A percentile compares a stretch with the other conserved stretches of the same genome.
Evolutionary conservation across 176 grass and related monocot species (phyloP).

Genomic region (Stipa capillata): DNA sequence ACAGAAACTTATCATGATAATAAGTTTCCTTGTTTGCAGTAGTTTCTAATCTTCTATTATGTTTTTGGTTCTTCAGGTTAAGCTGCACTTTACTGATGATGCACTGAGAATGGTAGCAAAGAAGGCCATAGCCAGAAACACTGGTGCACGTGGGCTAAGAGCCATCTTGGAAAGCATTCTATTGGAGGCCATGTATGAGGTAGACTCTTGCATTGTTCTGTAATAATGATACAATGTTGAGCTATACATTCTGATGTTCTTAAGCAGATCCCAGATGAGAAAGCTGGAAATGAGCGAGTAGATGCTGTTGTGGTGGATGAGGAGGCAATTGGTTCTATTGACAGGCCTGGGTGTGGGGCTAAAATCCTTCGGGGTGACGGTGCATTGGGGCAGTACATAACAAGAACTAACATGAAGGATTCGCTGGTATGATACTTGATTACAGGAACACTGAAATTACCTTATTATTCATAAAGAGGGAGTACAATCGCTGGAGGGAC

Average conservation of each 20-base stretch:
- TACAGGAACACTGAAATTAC: background rate
- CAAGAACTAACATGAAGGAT: conserved; percentile 41
- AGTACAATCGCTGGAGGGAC: too few species aligned
- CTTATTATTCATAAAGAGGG: too few species aligned
- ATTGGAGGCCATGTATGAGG: conserved; percentile 98
- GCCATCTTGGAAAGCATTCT: conserved; percentile 82
- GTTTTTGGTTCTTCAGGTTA: conserved; percentile 50
- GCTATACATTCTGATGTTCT: conserved; percentile 11
- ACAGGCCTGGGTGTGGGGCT: conserved; percentile 53
- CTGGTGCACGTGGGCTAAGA: conserved; percentile 89
- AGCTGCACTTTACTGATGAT: conserved; percentile 61
- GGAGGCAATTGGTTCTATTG: conserved; percentile 62
- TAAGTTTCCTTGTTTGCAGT: conserved; percentile 1
- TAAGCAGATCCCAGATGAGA: conserved; percentile 71
- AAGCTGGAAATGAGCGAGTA: conserved; percentile 65
- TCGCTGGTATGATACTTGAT: conserved; percentile 16
- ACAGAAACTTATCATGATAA: background rate
- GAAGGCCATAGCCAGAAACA: conserved; percentile 74
- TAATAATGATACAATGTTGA: background rate
- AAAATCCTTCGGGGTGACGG: conserved; percentile 91
- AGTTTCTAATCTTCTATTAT: background rate
- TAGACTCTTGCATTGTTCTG: conserved; percentile 31
- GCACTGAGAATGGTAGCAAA: conserved; percentile 69
- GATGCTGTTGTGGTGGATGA: conserved; percentile 92
- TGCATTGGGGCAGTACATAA: conserved; percentile 63